These are phyloP conservation scores for Ceratocystis colombiana DNA, from an alignment of 2,329 filamentous ascomycete species.

Conservation along the genomic window DNA sequence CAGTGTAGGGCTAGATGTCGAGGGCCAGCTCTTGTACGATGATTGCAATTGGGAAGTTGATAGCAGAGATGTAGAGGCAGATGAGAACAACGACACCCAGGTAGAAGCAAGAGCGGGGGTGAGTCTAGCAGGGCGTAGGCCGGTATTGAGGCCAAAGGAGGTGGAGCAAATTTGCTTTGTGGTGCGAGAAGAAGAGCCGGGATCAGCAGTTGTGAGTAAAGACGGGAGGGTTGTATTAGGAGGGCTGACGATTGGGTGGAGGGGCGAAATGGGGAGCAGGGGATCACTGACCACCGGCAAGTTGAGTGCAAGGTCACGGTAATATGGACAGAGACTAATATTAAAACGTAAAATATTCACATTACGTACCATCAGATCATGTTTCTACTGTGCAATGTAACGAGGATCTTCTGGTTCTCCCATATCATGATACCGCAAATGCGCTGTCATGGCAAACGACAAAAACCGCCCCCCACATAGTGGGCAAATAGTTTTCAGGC, in stretches of 20 bases:
- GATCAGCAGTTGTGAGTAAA: slow-evolving; percentile 33
- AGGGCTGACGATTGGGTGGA: slow-evolving; percentile 77
- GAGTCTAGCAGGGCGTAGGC: slow-evolving; percentile 34
- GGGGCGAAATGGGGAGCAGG: slow-evolving; percentile 77
- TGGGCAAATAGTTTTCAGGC: slow-evolving; percentile 35
- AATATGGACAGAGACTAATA: neutral
- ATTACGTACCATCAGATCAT: neutral
- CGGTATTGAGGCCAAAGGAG: slow-evolving; percentile 52
- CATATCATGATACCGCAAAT: slow-evolving; percentile 43
- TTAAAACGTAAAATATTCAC: neutral
- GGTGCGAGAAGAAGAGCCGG: slow-evolving; percentile 39
- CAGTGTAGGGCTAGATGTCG: slow-evolving; percentile 46
- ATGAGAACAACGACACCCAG: neutral
- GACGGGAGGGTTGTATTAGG: slow-evolving; percentile 61
- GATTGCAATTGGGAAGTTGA: slow-evolving; percentile 49
- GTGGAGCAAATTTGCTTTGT: slow-evolving; percentile 58
- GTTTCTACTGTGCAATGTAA: neutral
- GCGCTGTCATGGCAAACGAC: slow-evolving; percentile 48
- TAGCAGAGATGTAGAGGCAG: slow-evolving; percentile 26
- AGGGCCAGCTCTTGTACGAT: slow-evolving; percentile 41
- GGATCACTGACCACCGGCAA: slow-evolving; percentile 83
- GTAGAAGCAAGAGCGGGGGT: neutral
- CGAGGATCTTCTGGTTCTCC: slow-evolving; percentile 27
- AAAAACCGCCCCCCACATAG: slow-evolving; percentile 47
- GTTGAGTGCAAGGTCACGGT: slow-evolving; percentile 45